Conservation (phyloP, 2,329 filamentous ascomycete species). For the Neonectria ditissima region DNA sequence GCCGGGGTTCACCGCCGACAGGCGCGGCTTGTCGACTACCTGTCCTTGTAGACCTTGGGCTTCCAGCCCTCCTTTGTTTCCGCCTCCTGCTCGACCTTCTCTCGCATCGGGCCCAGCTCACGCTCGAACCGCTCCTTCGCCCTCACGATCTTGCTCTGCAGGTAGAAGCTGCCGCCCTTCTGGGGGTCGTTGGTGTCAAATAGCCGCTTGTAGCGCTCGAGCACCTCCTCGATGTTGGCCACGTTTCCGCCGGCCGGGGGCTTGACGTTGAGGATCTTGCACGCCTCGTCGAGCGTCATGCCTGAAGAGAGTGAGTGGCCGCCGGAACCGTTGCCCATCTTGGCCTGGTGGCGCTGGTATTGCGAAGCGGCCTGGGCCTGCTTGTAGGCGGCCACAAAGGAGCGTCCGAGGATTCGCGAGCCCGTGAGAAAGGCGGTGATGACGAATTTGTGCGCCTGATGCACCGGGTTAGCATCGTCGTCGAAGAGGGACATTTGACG, state of each 20-base stretch:
- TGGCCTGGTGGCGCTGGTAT: constrained; percentile 80
- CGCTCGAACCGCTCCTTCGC: constrained; percentile 93
- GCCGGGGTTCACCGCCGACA: constrained; percentile 12
- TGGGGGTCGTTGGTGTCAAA: constrained; percentile 96
- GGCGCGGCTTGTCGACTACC: constrained; percentile 56
- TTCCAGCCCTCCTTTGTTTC: constrained; percentile 90
- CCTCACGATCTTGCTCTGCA: constrained; percentile 95
- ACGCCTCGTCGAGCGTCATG: constrained; percentile 95
- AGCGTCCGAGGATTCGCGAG: constrained; percentile 90
- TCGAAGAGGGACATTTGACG: constrained; percentile 30
- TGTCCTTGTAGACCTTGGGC: constrained; percentile 93
- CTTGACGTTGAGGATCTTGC: constrained; percentile 96
- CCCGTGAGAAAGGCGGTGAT: constrained; percentile 94
- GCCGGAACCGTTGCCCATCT: constrained; percentile 65
- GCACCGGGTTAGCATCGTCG: constrained; percentile 29
- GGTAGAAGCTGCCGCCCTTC: constrained; percentile 97
- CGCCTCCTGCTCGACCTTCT: constrained; percentile 78
- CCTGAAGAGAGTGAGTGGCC: constrained; percentile 72
- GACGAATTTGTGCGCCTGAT: constrained; percentile 87
- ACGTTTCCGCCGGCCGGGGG: constrained; percentile 79
- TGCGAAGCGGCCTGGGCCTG: constrained; percentile 90
- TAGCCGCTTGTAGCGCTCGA: constrained; percentile 90
- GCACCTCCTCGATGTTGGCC: constrained; percentile 80
- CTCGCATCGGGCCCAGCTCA: constrained; percentile 79
- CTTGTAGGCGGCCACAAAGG: constrained; percentile 93